phyloP scores from a whole-genome alignment of 2,329 filamentous ascomycete genomes.

The Aureobasidium sp. region DNA sequence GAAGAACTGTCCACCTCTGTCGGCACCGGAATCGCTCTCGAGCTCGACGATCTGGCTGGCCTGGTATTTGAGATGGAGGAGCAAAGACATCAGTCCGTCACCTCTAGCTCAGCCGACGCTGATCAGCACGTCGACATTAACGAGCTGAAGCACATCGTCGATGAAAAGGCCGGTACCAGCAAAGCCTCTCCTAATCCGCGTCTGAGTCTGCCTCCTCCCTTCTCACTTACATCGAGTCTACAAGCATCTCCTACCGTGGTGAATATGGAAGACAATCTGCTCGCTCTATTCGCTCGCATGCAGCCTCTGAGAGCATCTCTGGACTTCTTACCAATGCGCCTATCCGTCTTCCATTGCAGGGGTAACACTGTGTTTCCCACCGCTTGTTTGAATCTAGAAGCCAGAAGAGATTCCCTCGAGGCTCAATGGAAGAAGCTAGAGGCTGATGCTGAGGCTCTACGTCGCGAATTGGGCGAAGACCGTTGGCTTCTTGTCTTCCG shows the following conservation, averaged over 20 bases:
- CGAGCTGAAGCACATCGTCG: constrained; percentile 86
- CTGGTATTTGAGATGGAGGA: constrained; percentile 98
- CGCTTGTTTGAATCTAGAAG: constrained; percentile 81
- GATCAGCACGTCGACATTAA: constrained; percentile 64
- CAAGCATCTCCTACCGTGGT: constrained; percentile 51
- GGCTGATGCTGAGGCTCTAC: constrained; percentile 78
- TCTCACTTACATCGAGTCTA: constrained; percentile 54
- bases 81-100: constrained; percentile 72
- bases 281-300: constrained; percentile 90
- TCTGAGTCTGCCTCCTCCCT: constrained; percentile 53
- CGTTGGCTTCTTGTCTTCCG: constrained; percentile 94
- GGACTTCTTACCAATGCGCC: constrained; percentile 90
- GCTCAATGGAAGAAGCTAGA: constrained; percentile 83
- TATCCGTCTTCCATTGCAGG: constrained; percentile 76
- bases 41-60: constrained; percentile 71
- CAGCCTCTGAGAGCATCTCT: constrained; percentile 87
- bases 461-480: constrained; percentile 88
- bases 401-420: constrained; percentile 67
- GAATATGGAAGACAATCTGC: constrained; percentile 79
- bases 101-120: constrained; percentile 55
- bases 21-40: constrained; percentile 76
- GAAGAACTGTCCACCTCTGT: constrained; percentile 94
- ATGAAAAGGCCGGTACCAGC: constrained; percentile 61
- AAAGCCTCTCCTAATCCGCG: constrained; percentile 51
- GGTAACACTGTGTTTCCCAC: constrained; percentile 77